Conservation (phyloP, 1,284 basidiomycete genomes). For the Malassezia cuniculi region DNA sequence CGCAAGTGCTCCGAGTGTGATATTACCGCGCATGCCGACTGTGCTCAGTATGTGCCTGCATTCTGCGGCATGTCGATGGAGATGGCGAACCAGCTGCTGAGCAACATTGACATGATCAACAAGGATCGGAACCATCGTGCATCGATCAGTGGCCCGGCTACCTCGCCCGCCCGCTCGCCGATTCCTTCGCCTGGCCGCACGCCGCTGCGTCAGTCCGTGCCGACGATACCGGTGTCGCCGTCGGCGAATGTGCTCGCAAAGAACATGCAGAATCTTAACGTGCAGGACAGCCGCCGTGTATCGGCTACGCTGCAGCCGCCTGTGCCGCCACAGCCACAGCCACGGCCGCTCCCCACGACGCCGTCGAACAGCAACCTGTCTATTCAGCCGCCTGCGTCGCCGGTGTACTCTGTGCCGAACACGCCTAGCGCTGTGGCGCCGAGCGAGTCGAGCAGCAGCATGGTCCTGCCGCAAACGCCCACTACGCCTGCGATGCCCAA, state of each 20-base stretch:
- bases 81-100: constrained; percentile 83
- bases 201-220: constrained; percentile 13
- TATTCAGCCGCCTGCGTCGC: too few species aligned
- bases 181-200: constrained; percentile 14
- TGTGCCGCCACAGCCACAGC: constrained; percentile 10
- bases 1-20: constrained; percentile 90
- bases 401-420: too few species aligned
- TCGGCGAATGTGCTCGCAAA: constrained; percentile 3
- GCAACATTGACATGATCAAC: constrained; percentile 66
- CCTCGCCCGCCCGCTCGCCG: neutral
- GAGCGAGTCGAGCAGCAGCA: constrained; percentile 11
- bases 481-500: constrained; percentile 5
- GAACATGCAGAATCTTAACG: constrained; percentile 11
- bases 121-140: too few species aligned
- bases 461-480: constrained; percentile 10
- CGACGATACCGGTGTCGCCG: neutral
- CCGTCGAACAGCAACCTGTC: neutral
- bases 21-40: constrained; percentile 92
- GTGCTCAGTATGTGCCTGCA: constrained; percentile 93
- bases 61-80: constrained; percentile 99
- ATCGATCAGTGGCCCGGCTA: neutral
- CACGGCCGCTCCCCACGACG: neutral
- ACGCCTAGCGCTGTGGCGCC: too few species aligned
- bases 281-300: constrained; percentile 15
- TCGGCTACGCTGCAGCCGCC: constrained; percentile 8